Evolutionary conservation across 805 yeast genomes (phyloP).

Genomic region (Debaryomyces castellii): DNA sequence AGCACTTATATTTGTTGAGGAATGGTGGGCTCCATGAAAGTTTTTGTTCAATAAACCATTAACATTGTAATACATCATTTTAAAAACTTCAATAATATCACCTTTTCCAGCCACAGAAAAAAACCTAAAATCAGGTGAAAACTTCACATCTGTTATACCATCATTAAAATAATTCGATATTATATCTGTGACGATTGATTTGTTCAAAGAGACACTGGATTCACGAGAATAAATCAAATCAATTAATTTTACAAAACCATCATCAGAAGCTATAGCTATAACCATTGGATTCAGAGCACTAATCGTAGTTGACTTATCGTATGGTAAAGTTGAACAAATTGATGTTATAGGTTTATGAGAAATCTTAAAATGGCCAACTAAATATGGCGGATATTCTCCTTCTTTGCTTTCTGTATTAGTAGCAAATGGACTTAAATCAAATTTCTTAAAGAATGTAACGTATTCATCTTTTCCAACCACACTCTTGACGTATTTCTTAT

Average conservation of each 20-base stretch:
- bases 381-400: slow-evolving; percentile 10
- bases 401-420: slow-evolving; percentile 3
- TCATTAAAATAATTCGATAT: slow-evolving; percentile 64
- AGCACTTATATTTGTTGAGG: slow-evolving; percentile 7
- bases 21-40: slow-evolving; percentile 6
- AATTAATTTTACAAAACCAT: slow-evolving; percentile 60
- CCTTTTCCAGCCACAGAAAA: slow-evolving; percentile 54
- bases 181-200: slow-evolving; percentile 45
- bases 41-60: slow-evolving; percentile 28
- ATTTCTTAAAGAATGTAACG: slow-evolving; percentile 35
- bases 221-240: slow-evolving; percentile 42
- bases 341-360: slow-evolving; percentile 58
- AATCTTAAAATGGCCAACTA: slow-evolving; percentile 62
- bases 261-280: slow-evolving; percentile 58
- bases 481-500: slow-evolving; percentile 12
- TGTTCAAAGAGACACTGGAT: slow-evolving; percentile 13
- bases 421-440: slow-evolving; percentile 32
- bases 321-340: slow-evolving; percentile 32
- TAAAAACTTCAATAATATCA: slow-evolving; percentile 44
- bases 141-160: slow-evolving; percentile 51
- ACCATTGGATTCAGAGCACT: slow-evolving; percentile 37
- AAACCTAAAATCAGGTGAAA: slow-evolving; percentile 50
- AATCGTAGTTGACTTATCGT: slow-evolving; percentile 7
- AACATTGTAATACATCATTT: slow-evolving; percentile 41
- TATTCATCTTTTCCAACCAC: slow-evolving; percentile 27